Conservation (phyloP, 495 filamentous ascomycete species). For the Aspergillus mulundensis region DNA sequence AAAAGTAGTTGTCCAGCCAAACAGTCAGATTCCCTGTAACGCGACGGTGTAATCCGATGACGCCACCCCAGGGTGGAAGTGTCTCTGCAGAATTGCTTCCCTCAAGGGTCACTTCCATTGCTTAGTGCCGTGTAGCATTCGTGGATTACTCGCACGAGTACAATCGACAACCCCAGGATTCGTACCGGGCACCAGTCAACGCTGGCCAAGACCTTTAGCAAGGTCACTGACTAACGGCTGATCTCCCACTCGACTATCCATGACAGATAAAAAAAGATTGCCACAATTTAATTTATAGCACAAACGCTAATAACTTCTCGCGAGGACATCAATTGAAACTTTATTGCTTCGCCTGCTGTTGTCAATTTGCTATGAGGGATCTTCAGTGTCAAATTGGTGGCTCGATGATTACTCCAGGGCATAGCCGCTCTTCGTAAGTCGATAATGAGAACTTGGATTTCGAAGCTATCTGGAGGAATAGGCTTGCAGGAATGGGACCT, state of each 20-base stretch:
- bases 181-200: slow-evolving; percentile 56
- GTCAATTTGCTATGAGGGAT: too few species aligned
- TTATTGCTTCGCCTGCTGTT: too few species aligned
- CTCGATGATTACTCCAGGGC: too few species aligned
- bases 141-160: slow-evolving; percentile 59
- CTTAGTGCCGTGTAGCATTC: slow-evolving; percentile 55
- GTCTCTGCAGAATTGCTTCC: slow-evolving; percentile 65
- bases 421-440: too few species aligned
- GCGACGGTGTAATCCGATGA: slow-evolving; percentile 52
- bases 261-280: slow-evolving; percentile 36
- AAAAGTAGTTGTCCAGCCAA: slow-evolving; percentile 39
- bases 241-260: slow-evolving; percentile 47
- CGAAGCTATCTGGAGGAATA: too few species aligned
- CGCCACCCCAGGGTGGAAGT: slow-evolving; percentile 58
- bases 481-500: too few species aligned
- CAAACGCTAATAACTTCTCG: too few species aligned
- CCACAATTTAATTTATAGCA: background rate
- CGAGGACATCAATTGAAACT: too few species aligned
- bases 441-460: too few species aligned
- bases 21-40: slow-evolving; percentile 42
- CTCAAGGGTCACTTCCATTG: slow-evolving; percentile 60
- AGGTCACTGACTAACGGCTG: slow-evolving; percentile 39
- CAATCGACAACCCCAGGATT: slow-evolving; percentile 52
- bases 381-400: too few species aligned
- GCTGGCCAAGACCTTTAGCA: slow-evolving; percentile 43